Base-by-base conservation (phyloP, 2,329 filamentous ascomycete genomes). In the Ophiosphaerella herpotricha region DNA sequence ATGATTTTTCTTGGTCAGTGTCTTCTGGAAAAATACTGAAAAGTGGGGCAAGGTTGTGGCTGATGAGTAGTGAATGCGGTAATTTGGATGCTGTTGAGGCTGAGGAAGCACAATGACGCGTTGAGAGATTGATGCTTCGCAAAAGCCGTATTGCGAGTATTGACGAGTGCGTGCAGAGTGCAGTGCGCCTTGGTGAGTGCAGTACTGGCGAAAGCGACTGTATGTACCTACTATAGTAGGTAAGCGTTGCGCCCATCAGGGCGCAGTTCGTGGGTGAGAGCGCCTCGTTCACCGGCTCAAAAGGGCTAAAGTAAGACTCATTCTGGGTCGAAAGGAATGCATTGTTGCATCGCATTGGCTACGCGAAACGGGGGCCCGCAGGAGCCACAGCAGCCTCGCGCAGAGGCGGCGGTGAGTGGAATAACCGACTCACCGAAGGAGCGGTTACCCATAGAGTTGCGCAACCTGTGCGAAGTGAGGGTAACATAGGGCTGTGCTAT, bases 401-500 rank as follows among this genome's bases (percentile, higher is more conserved):
- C 54, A 55, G 42, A 44, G 46, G 13, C 52, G 53, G 61, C 61
- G 61, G 60, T 64, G 56, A 60, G 47, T 18, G 29, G 9, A 44
- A 13, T 34, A 26, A 46, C 29, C 16, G 44, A 41, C 16, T 37
- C 33, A 41, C 46, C 42, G 43, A 49, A 12, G 46, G 42, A 50
- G 31, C 48, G 58, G 58, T 42, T 35, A 36, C 33, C 39, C 21
- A 21, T 5, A 6, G 24, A 37, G 33, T 29, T 21, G 18, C 18
- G 26, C 39, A 40, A 54, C 47, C 43, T 44, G 33, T 48, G 31
- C 44, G 48, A 44, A 39, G 57, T 53, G 49, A 56, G 50, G 53
- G 48, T 51, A 55, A 32, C 41, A 49, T 59, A 61, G 47, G 61
- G 61, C 61, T 64, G 61, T 58, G 60, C 54, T 47, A 48, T 36